Conservation (phyloP, 179 eudicot genomes). For the Nepenthes alata region DNA sequence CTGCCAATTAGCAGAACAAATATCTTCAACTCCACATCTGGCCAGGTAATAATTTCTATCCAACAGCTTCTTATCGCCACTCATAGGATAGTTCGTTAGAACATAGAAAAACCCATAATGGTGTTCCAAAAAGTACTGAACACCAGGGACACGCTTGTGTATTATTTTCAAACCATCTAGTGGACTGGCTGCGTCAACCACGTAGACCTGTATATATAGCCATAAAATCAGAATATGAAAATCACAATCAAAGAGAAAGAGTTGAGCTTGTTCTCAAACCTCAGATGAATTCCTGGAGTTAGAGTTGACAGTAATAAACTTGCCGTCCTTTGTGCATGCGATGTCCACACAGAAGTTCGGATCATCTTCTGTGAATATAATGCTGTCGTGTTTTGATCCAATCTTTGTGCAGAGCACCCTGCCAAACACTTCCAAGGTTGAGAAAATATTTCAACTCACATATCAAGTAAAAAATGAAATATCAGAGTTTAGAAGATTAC, state of each 20-base stretch:
- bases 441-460: conserved; percentile 18
- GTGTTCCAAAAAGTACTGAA: conserved; percentile 84
- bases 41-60: conserved; percentile 52
- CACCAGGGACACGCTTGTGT: conserved; percentile 60
- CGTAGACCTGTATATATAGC: conserved; percentile 53
- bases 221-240: conserved; percentile 2
- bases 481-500: conserved; percentile 24
- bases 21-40: conserved; percentile 49
- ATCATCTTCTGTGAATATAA: conserved; percentile 62
- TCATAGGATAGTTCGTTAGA: conserved; percentile 56
- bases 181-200: conserved; percentile 49
- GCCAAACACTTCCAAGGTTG: conserved; percentile 15
- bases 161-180: conserved; percentile 44
- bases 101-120: conserved; percentile 66
- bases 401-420: conserved; percentile 59
- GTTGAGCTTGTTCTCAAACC: conserved; percentile 32
- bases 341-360: conserved; percentile 82
- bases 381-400: conserved; percentile 35
- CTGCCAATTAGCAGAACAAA: conserved; percentile 48
- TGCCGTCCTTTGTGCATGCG: conserved; percentile 88
- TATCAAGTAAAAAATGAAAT: conserved; percentile 2
- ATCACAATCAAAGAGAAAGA: conserved; percentile 1
- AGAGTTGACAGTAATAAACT: conserved; percentile 83
- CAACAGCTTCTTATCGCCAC: conserved; percentile 21
- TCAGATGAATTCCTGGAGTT: conserved; percentile 95